A percentile compares a stretch with the other conserved stretches of the same genome.
Evolutionary conservation across 192 early-diverging fungal genomes (phyloP).

Genomic region (Coemansia sp.): DNA sequence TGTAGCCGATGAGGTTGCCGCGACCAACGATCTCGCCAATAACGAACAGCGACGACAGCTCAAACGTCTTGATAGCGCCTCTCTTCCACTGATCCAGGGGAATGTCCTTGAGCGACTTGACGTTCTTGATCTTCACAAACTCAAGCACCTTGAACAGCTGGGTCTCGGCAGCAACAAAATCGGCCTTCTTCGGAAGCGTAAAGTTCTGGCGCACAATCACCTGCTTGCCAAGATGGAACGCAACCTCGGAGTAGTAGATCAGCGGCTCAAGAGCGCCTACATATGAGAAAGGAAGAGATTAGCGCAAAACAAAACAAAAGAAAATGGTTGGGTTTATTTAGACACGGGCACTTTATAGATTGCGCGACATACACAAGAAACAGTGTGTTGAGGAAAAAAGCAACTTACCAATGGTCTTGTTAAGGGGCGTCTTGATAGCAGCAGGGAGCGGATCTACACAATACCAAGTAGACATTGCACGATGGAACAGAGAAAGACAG

Average conservation of each 20-base stretch:
- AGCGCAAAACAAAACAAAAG: not conserved
- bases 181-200: slow-evolving; percentile 44
- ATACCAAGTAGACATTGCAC: not conserved
- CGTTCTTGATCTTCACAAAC: slow-evolving; percentile 40
- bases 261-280: slow-evolving; percentile 28
- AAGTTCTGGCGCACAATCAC: slow-evolving; percentile 46
- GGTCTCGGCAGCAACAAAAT: slow-evolving; percentile 47
- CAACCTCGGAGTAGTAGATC: slow-evolving; percentile 53
- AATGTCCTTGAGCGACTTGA: slow-evolving; percentile 51
- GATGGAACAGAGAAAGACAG: not conserved
- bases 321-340: not conserved
- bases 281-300: not conserved
- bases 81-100: slow-evolving; percentile 47
- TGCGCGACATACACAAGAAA: not conserved
- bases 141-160: slow-evolving; percentile 56
- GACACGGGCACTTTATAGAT: not conserved
- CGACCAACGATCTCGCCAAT: slow-evolving; percentile 50
- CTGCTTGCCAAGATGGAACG: slow-evolving; percentile 50
- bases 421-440: slow-evolving; percentile 40
- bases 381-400: not conserved
- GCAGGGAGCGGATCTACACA: slow-evolving; percentile 41
- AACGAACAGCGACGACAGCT: slow-evolving; percentile 51
- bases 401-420: slow-evolving; percentile 40
- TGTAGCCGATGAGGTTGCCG: slow-evolving; percentile 51
- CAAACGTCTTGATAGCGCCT: slow-evolving; percentile 52